These are phyloP conservation scores for Flaveria linearis DNA, from an alignment of 129 eudicot genomes.

Conservation along the genomic window DNA sequence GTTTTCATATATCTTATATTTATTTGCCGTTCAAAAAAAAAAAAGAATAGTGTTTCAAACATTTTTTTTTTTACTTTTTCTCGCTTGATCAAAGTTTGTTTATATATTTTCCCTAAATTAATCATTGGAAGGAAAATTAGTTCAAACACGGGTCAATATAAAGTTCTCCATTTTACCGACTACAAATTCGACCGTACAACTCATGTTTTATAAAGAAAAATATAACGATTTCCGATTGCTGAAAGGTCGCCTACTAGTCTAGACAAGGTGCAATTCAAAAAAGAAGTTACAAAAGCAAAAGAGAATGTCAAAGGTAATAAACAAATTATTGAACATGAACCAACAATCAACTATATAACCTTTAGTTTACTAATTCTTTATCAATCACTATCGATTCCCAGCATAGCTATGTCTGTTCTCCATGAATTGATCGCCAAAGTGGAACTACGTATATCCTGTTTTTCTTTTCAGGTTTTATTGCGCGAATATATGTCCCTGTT, in stretches of 20 bases:
- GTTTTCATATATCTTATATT: too few species aligned
- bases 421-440: too few species aligned
- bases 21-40: too few species aligned
- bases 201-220: background rate
- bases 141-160: background rate
- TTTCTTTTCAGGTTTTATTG: too few species aligned
- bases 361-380: slow-evolving; percentile 19
- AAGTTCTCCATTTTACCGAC: background rate
- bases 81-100: too few species aligned
- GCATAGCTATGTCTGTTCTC: background rate
- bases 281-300: slow-evolving; percentile 3
- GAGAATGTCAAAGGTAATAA: slow-evolving; percentile 22
- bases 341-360: slow-evolving; percentile 18
- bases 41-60: too few species aligned
- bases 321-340: background rate
- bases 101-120: background rate
- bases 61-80: too few species aligned
- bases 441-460: too few species aligned
- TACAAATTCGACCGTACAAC: background rate
- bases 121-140: background rate
- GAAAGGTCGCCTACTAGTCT: background rate
- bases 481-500: too few species aligned
- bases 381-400: slow-evolving; percentile 17
- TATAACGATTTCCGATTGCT: background rate
- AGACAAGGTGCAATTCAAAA: background rate